These are phyloP conservation scores for Phytopythium chamaehyphon DNA, from an alignment of 352 stramenopile species.

Conservation along the genomic window DNA sequence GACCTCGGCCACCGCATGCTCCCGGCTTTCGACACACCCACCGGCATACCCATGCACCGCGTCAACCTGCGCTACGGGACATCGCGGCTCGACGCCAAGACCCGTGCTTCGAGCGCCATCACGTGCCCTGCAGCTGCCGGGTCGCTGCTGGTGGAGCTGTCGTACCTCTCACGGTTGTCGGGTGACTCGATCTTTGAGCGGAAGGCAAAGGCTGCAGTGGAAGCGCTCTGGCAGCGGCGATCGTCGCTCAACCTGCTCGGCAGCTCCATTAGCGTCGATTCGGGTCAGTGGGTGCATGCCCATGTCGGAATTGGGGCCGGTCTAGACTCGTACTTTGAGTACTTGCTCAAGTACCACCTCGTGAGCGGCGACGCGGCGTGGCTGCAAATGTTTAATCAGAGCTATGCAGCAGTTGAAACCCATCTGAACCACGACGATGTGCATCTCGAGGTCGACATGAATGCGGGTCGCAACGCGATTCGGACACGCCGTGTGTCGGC, in stretches of 20 bases:
- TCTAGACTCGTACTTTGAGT: slow-evolving; percentile 98
- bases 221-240: slow-evolving; percentile 74
- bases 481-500: slow-evolving; percentile 69
- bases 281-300: slow-evolving; percentile 73
- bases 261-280: slow-evolving; percentile 93
- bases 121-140: slow-evolving; percentile 95
- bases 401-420: slow-evolving; percentile 71
- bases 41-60: slow-evolving; percentile 93
- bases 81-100: slow-evolving; percentile 20
- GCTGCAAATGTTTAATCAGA: slow-evolving; percentile 91
- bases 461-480: slow-evolving; percentile 51
- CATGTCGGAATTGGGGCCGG: slow-evolving; percentile 89
- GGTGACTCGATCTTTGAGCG: slow-evolving; percentile 53
- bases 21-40: slow-evolving; percentile 95
- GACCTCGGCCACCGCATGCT: slow-evolving; percentile 96
- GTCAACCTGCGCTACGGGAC: slow-evolving; percentile 91
- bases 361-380: slow-evolving; percentile 91
- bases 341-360: slow-evolving; percentile 96
- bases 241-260: slow-evolving; percentile 91
- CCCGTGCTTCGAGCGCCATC: slow-evolving; percentile 71
- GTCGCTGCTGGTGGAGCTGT: slow-evolving; percentile 96
- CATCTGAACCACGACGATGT: slow-evolving; percentile 73
- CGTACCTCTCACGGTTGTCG: slow-evolving; percentile 89
- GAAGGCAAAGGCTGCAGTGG: slow-evolving; percentile 52
- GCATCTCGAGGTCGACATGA: slow-evolving; percentile 88